Base-by-base conservation (phyloP, 2,329 filamentous ascomycete species). In the Cladorrhinum sp. region DNA sequence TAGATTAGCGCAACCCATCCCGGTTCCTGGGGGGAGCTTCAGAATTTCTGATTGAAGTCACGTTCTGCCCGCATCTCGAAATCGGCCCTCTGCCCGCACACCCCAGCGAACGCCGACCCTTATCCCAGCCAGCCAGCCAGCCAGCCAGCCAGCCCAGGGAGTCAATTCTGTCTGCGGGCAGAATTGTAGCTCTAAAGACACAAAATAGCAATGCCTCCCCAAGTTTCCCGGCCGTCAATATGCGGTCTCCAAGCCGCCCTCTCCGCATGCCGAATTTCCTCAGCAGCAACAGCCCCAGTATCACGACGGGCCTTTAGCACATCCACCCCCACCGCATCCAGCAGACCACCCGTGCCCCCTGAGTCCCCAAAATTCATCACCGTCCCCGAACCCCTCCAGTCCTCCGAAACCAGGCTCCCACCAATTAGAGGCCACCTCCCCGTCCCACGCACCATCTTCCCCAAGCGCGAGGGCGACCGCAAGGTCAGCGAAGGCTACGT, bases 331-430 rank as follows among this genome's bases (percentile, higher is more conserved):
- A 20, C 18, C 72, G 56, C 65, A 51, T 14, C 33, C 73, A 65
- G 60, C 76, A 66, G 61, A 76, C 59, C 83, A 82, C 70, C 76
- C 77, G 64, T 93, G 65, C 88, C 89, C 18, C 94, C 95, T 54
- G 91, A 97, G 73, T 96, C 92, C 36, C 94, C 95, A 52, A 84
- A 85, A 66, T 98, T 90, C 79, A 90, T 98, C 76, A 86, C 91
- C 66, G 80, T 97, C 59, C 94, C 93, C 53, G 81, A 82, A 67
- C 84, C 90, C 54, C 83, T 86, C n/a, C 92, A 96, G 73, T 86
- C 88, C 55, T 81, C 84, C 30, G 79, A 83, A 67, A 72, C 72
- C 14, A 76, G 74, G 63, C 76, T 70, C 1, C 70, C 74, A 1
- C 74, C 75, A 9, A 74, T 92, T 33, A 92, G 92, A 73, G 95